phyloP scores from a whole-genome alignment of 1,139 yeast species.

The Kodamaea derodonti region DNA sequence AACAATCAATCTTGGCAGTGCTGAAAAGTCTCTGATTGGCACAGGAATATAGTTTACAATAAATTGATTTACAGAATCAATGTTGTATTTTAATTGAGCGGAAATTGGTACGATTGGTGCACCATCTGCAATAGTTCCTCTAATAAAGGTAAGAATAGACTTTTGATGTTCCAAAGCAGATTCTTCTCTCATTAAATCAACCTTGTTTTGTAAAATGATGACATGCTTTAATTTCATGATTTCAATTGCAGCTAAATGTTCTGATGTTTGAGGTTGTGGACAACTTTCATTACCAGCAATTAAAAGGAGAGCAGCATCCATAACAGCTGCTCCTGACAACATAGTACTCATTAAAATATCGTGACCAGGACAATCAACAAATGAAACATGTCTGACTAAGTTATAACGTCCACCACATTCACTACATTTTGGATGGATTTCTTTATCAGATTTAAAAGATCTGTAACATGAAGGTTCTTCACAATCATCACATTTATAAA shows the following conservation, averaged over 20 bases:
- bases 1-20: conserved; percentile 92
- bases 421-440: conserved; percentile 88
- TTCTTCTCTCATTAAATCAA: conserved; percentile 97
- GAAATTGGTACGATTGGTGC: conserved; percentile 99
- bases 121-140: conserved; percentile 98
- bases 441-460: conserved; percentile 92
- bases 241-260: conserved; percentile 98
- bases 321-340: conserved; percentile 99
- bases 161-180: conserved; percentile 94
- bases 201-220: conserved; percentile 94
- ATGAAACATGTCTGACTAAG: conserved; percentile 92
- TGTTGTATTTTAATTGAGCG: conserved; percentile 96
- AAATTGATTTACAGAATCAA: conserved; percentile 96
- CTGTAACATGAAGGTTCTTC: conserved; percentile 95
- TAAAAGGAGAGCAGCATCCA: conserved; percentile 96
- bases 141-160: conserved; percentile 84
- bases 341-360: conserved; percentile 99
- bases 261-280: conserved; percentile 99
- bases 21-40: conserved; percentile 90
- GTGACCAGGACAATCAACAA: conserved; percentile 99
- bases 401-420: conserved; percentile 84
- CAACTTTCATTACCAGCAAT: conserved; percentile 99
- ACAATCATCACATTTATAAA: conserved; percentile 90
- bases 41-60: conserved; percentile 95
- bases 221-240: conserved; percentile 98